Base-by-base conservation (phyloP, 441 rosid species). In the Erodium moschatum region DNA sequence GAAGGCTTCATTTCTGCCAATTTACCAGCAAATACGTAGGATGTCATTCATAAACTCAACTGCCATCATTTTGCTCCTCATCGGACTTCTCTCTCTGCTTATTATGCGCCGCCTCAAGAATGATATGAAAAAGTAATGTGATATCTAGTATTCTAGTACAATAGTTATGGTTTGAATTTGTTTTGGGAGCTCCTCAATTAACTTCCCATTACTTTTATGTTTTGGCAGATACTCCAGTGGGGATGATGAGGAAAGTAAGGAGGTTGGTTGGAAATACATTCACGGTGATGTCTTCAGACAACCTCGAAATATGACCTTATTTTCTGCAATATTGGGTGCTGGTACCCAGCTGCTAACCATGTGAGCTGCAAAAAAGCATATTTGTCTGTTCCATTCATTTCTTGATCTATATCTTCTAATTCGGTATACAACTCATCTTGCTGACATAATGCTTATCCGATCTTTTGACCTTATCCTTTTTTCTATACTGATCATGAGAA, bases 221-320 rank as follows among this genome's bases (percentile, higher is more conserved):
- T 13, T 73, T 71, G 40, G 67, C 79, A 89, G 91, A 72, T 77
- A 63, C 77, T 81, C 90, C 4, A 74, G 67, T 60, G 94, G 85
- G 77, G 92, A 87, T 69, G 90, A 85, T 24, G 97, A 87, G 77
- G 98, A 90, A 50, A 87, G 82, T 71, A 85, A 74, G 69, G 98
- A 89, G 71, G 85, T 84, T 56, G 87, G 88, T 24, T 85, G 92
- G 97, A 92, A 87, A 79, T 82, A 85, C 71, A 38, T 89, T 71
- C 92, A 84, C 67, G 86, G 86, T 29, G 96, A 90, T 65, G 96
- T 86, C 54, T 89, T 93, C 69, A 74, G 89, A 78, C 70, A 52
- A 58, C 97, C 97, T 63, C 80, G 18, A 48, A 84, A 89, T 69
- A 70, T 86, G 77, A 67, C 92, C 61, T 78, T 89, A 83, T 88